phyloP scores from a whole-genome alignment of 805 yeast genomes.

The Nakazawaea laoshanensis region DNA sequence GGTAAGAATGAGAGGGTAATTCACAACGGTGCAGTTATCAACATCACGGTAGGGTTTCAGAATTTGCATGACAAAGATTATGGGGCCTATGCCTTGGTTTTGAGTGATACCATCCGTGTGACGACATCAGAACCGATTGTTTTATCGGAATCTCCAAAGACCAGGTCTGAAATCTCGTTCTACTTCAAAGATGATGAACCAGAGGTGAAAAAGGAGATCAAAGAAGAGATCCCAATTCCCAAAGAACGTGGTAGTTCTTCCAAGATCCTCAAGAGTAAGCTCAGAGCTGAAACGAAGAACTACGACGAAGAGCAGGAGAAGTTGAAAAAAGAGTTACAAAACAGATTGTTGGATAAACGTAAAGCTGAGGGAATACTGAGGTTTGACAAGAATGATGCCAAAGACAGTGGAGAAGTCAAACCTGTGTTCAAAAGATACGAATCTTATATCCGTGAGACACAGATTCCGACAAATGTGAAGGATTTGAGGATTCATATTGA shows the following conservation, averaged over 20 bases:
- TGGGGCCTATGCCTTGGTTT: constrained; percentile 58
- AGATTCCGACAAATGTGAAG: constrained; percentile 75
- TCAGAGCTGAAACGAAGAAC: constrained; percentile 66
- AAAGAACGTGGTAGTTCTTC: constrained; percentile 28
- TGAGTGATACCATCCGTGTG: constrained; percentile 77
- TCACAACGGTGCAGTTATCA: constrained; percentile 65
- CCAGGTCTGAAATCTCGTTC: constrained; percentile 69
- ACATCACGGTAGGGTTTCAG: constrained; percentile 71
- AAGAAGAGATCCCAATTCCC: constrained; percentile 11
- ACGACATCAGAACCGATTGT: constrained; percentile 52
- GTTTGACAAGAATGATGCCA: constrained; percentile 66
- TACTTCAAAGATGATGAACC: constrained; percentile 70
- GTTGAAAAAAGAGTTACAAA: constrained; percentile 75
- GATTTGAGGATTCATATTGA: constrained; percentile 87
- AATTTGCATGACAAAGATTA: constrained; percentile 44
- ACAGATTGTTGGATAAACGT: constrained; percentile 73
- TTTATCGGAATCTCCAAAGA: constrained; percentile 68
- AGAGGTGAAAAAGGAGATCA: constrained; percentile 27
- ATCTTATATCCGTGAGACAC: constrained; percentile 88
- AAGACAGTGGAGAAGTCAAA: constrained; percentile 50
- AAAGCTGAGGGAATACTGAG: constrained; percentile 82
- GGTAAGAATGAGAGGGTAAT: constrained; percentile 62
- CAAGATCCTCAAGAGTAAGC: constrained; percentile 67
- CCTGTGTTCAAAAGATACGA: constrained; percentile 88
- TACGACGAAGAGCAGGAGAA: constrained; percentile 75